Conservation (phyloP, 768 basidiomycete species). For the Xerocomus potaroensis region DNA sequence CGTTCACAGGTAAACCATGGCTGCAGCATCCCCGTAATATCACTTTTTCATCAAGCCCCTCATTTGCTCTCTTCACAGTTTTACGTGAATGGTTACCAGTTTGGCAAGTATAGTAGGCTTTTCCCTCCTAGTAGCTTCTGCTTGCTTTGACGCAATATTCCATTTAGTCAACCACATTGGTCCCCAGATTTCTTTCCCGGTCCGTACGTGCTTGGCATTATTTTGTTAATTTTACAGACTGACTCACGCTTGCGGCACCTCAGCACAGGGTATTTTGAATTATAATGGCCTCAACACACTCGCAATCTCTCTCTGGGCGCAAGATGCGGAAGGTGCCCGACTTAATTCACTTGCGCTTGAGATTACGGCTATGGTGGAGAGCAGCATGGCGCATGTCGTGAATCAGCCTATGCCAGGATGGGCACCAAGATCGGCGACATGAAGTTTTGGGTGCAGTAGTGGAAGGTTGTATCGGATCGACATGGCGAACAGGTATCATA, state of each 20-base stretch:
- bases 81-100: constrained; percentile 27
- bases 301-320: constrained; percentile 47
- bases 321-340: constrained; percentile 37
- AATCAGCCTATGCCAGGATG: constrained; percentile 28
- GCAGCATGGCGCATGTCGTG: constrained; percentile 19
- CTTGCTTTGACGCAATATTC: not conserved
- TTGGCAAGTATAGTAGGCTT: constrained; percentile 22
- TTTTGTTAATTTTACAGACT: not conserved
- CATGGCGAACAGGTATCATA: too few species aligned
- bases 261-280: constrained; percentile 49
- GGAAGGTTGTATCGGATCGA: not conserved
- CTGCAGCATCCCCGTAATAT: not conserved
- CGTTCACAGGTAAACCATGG: constrained; percentile 27
- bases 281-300: constrained; percentile 46
- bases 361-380: constrained; percentile 31
- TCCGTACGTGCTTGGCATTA: constrained; percentile 15
- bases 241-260: constrained; percentile 6
- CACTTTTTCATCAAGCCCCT: not conserved
- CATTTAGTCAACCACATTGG: constrained; percentile 21
- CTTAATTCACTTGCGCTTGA: constrained; percentile 37
- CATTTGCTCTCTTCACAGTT: constrained; percentile 11
- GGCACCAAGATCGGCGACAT: constrained; percentile 17
- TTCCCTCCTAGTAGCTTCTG: too few species aligned
- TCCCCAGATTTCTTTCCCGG: constrained; percentile 23
- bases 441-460: not conserved